A percentile compares a stretch with the other conserved stretches of the same genome.
Conservation (phyloP, 495 filamentous ascomycete species). For the Talaromyces wortmannii region DNA sequence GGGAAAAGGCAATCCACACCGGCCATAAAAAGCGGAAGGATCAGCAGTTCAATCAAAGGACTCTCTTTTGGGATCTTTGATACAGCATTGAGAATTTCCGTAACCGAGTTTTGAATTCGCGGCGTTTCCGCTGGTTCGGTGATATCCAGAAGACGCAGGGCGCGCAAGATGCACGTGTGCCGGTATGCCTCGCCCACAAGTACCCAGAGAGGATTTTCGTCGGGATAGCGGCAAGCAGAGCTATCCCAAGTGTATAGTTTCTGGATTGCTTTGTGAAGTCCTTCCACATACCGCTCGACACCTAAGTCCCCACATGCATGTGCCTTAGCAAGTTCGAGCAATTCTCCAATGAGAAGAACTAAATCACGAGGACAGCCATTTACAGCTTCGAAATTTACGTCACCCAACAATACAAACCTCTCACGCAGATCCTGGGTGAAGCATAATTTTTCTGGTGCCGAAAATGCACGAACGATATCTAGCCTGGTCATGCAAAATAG, state of each 20-base stretch:
- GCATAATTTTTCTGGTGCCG: conserved; percentile 22
- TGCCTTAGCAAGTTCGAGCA: conserved; percentile 25
- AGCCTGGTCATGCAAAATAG: conserved; percentile 13
- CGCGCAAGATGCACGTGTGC: conserved; percentile 28
- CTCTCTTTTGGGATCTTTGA: conserved; percentile 20
- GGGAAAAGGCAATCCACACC: conserved; percentile 24
- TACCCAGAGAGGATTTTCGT: conserved; percentile 20
- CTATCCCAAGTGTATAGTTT: conserved; percentile 23
- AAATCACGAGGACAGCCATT: conserved; percentile 30
- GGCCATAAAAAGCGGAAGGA: conserved; percentile 31
- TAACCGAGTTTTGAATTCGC: conserved; percentile 24
- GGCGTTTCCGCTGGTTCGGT: conserved; percentile 13
- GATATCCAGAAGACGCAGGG: conserved; percentile 22
- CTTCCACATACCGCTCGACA: conserved; percentile 11
- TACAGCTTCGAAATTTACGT: conserved; percentile 25
- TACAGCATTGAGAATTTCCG: conserved; percentile 21
- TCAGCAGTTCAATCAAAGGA: conserved; percentile 20
- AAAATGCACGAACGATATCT: conserved; percentile 31
- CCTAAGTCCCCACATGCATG: conserved; percentile 15
- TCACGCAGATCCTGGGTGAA: conserved; percentile 26
- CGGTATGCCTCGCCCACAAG: conserved; percentile 24
- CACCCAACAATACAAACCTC: conserved; percentile 17
- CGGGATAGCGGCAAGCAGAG: conserved; percentile 17
- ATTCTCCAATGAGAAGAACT: conserved; percentile 25
- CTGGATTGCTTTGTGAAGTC: conserved; percentile 10